Base-by-base conservation (phyloP, 495 filamentous ascomycete genomes). In the Trichoderma asperelloides region DNA sequence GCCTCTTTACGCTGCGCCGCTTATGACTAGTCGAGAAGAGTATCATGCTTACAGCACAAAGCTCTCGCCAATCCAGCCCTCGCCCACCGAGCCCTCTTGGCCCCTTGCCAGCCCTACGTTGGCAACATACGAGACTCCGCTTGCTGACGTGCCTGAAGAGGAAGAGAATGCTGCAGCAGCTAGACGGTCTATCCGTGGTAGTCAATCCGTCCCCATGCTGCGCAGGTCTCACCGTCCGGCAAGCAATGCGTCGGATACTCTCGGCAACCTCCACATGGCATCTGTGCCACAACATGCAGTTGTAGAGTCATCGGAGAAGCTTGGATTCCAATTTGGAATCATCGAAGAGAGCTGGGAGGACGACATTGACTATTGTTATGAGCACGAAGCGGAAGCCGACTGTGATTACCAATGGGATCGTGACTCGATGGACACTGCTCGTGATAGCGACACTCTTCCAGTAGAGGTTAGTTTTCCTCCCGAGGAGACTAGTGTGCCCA, bases 351-450 rank as follows among this genome's bases (percentile, higher is more conserved):
- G 82, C 25, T 98, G 94, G 94, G 94, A 98, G 71, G 91, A 93
- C 55, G 92, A 93, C 70, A 94, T 98, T 70, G 93, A 97, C 74
- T 97, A 90, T 75, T 95, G 89, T 74, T 98, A 97, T 72, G 91
- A 96, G 69, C 87, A 95, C 75, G 91, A 88, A 62, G 91, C 89
- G 9, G 94, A 97, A 75, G 92, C 92, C 1, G 86, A 92, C 70
- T 97, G 90, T 72, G 86, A 97, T 70, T 97, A 93, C 69, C 89
- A 95, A 68, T 97, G 92, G 92, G 84, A 88, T 62, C 84, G 86
- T 13, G 75, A 79, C 12, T 84, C 81, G 1, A 67, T 79, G 55
- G 81, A 84, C 57, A 68, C 77, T 33, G 71, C 68, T 64, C 76
- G 78, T 12, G 76, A 75, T 25, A 63, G 63, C 25, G 75, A 75